Percentiles rank a stretch among this genome's conserved stretches.
phyloP scores from a whole-genome alignment of 192 early-diverging fungal genomes.

The Fimicolochytrium jonesii region DNA sequence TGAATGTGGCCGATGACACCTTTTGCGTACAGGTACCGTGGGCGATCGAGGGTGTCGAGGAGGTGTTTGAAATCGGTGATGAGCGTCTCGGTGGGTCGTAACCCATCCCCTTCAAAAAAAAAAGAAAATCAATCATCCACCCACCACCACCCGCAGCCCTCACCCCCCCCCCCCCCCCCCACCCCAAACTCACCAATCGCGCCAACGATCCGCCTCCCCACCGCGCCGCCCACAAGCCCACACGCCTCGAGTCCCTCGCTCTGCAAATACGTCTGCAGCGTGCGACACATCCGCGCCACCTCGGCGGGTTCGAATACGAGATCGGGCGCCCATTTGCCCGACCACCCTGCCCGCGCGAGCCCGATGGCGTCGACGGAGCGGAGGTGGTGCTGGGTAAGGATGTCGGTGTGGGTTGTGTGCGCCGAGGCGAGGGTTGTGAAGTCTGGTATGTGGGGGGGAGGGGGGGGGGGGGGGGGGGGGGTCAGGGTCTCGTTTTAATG shows the following conservation, averaged over 20 bases:
- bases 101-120: too few relatives aligned
- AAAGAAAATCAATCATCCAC: too few relatives aligned
- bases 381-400: background rate
- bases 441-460: background rate
- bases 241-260: background rate
- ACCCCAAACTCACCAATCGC: too few relatives aligned
- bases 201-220: background rate
- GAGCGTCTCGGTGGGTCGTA: too few relatives aligned
- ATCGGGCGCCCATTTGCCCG: too few relatives aligned
- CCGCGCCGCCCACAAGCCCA: background rate
- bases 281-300: background rate
- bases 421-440: background rate
- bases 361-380: conserved; percentile 1
- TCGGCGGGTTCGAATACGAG: too few relatives aligned
- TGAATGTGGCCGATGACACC: background rate
- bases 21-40: background rate
- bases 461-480: too few relatives aligned
- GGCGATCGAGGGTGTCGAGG: too few relatives aligned
- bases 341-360: background rate
- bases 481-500: too few relatives aligned
- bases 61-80: too few relatives aligned
- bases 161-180: too few relatives aligned
- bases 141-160: too few relatives aligned
- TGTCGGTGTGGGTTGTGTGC: background rate
- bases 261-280: background rate